Evolutionary conservation across 1,139 yeast genomes (phyloP).

Genomic region (Trichomonascaceae sp.): DNA sequence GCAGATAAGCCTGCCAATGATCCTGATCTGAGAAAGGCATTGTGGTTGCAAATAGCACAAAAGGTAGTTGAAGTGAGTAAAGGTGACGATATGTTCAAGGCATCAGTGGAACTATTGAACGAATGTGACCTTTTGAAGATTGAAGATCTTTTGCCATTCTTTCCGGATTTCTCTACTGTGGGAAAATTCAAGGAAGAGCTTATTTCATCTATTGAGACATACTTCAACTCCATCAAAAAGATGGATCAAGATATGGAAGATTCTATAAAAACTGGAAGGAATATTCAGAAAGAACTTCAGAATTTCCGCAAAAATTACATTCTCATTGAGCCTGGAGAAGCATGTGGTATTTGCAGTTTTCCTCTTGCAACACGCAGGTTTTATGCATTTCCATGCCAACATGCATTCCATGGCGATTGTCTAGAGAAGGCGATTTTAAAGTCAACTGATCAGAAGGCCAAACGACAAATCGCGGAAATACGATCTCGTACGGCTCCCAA

Average conservation of each 20-base stretch:
- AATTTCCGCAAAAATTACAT: constrained; percentile 45
- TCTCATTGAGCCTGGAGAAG: constrained; percentile 75
- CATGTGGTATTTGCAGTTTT: constrained; percentile 66
- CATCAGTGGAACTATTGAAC: constrained; percentile 39
- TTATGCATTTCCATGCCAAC: constrained; percentile 83
- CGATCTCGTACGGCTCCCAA: constrained; percentile 35
- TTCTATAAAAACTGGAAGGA: constrained; percentile 57
- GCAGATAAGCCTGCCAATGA: constrained; percentile 49
- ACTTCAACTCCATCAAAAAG: constrained; percentile 57
- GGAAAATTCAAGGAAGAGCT: constrained; percentile 82
- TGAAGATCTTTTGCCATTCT: constrained; percentile 75
- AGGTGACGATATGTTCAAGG: constrained; percentile 17
- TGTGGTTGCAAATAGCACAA: constrained; percentile 69
- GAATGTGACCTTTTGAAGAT: constrained; percentile 58
- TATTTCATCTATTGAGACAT: constrained; percentile 66
- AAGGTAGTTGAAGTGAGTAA: constrained; percentile 42
- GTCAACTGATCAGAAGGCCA: constrained; percentile 63
- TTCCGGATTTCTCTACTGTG: constrained; percentile 77
- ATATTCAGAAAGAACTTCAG: constrained; percentile 54
- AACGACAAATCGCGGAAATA: constrained; percentile 52
- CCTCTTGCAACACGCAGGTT: constrained; percentile 70
- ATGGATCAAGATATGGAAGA: constrained; percentile 73
- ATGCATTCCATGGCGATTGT: constrained; percentile 87
- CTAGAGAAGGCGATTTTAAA: constrained; percentile 52
- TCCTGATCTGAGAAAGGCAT: constrained; percentile 50